phyloP scores from a whole-genome alignment of 2,329 filamentous ascomycete genomes.

The Talaromyces funiculosus region DNA sequence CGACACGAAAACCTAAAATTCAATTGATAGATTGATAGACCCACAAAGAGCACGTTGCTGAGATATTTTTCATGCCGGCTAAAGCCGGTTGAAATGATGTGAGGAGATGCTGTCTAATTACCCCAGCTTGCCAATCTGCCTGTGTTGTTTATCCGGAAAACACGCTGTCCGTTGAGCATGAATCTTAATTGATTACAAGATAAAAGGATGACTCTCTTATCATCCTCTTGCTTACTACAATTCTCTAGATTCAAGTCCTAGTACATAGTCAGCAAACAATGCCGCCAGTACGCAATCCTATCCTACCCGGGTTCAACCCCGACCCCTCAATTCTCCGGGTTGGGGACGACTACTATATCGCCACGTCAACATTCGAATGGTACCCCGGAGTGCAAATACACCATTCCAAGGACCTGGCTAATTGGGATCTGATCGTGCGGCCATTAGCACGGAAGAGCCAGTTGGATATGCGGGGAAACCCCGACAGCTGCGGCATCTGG shows the following conservation, averaged over 20 bases:
- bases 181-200: not conserved
- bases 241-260: not conserved
- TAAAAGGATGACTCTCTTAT: not conserved
- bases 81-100: not conserved
- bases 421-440: constrained; percentile 29
- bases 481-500: constrained; percentile 32
- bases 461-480: constrained; percentile 20
- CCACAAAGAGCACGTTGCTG: not conserved
- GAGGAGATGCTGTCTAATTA: not conserved
- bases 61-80: not conserved
- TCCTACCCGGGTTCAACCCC: constrained; percentile 55
- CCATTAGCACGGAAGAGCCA: constrained; percentile 21
- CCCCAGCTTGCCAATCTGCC: not conserved
- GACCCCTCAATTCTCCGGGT: constrained; percentile 52
- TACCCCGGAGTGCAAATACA: constrained; percentile 56
- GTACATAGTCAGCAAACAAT: not conserved
- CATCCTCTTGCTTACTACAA: not conserved
- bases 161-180: too few species aligned
- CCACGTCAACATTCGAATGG: constrained; percentile 56
- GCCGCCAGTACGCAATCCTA: constrained; percentile 45
- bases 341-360: constrained; percentile 50
- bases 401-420: constrained; percentile 43
- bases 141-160: not conserved
- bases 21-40: not conserved
- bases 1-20: not conserved